Evolutionary conservation across 2,329 filamentous ascomycete genomes (phyloP).

Genomic region (Trichophaea hybrida): DNA sequence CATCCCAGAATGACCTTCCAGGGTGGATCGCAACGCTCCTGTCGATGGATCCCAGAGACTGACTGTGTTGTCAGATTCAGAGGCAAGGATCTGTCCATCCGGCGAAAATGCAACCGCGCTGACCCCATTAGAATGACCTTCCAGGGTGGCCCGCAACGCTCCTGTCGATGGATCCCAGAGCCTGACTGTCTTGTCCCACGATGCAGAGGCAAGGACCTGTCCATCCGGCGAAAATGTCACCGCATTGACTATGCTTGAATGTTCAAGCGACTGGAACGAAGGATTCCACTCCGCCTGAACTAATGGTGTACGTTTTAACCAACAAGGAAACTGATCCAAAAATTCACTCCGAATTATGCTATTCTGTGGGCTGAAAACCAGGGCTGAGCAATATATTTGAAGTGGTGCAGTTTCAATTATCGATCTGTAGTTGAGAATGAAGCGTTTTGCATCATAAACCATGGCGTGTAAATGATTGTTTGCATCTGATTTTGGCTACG

Average conservation of each 20-base stretch:
- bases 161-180: no score
- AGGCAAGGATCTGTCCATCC: neutral
- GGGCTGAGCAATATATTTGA: neutral
- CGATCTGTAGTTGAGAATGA: no score
- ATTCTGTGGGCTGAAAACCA: neutral
- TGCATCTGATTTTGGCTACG: neutral
- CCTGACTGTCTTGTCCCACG: no score
- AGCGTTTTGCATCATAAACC: neutral
- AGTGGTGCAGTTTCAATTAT: no score
- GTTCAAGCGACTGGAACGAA: constrained; percentile 82
- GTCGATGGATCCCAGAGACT: neutral
- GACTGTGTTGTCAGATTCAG: neutral
- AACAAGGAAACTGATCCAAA: neutral
- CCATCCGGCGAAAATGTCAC: constrained; percentile 82
- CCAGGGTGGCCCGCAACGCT: no score
- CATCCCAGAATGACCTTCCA: constrained; percentile 48
- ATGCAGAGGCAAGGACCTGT: no score
- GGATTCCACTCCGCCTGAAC: neutral
- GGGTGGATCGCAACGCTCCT: neutral
- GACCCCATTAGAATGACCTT: no score
- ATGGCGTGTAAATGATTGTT: neutral
- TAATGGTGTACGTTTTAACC: neutral
- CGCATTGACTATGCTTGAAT: constrained; percentile 76
- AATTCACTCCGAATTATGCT: neutral
- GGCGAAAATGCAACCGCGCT: no score